Conservation (phyloP, 2,329 filamentous ascomycete species). For the Diplodia mutila region DNA sequence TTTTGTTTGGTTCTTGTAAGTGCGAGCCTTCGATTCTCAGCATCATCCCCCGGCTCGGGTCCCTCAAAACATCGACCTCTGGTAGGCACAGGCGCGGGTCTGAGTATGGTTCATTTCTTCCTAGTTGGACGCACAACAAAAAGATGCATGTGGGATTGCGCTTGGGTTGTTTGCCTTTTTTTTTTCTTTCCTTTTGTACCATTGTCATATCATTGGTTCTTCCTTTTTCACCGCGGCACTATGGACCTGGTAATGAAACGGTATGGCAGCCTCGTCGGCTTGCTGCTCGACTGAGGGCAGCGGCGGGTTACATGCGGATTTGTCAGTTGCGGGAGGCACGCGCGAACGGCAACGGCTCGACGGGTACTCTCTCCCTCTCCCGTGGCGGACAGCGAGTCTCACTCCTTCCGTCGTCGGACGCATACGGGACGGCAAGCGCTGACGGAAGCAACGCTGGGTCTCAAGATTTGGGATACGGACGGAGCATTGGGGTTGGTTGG, state of each 20-base stretch:
- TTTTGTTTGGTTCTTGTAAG: not conserved
- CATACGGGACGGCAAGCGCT: not conserved
- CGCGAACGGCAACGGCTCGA: not conserved
- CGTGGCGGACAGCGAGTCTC: not conserved
- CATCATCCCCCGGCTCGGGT: slow-evolving; percentile 11
- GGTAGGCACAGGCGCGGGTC: not conserved
- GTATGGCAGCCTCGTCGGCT: not conserved
- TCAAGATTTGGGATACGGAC: not conserved
- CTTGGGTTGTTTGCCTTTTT: slow-evolving; percentile 19
- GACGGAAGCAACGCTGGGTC: not conserved
- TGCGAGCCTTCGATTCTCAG: slow-evolving; percentile 11
- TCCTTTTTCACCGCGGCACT: not conserved
- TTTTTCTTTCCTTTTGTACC: slow-evolving; percentile 9
- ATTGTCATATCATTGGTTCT: slow-evolving; percentile 15
- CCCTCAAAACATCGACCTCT: not conserved
- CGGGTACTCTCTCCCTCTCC: not conserved
- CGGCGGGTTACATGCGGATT: slow-evolving; percentile 13
- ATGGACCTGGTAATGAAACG: slow-evolving; percentile 6
- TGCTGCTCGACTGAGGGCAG: not conserved
- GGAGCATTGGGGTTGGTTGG: not conserved
- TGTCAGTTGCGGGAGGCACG: slow-evolving; percentile 7
- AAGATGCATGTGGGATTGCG: slow-evolving; percentile 2
- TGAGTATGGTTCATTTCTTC: slow-evolving; percentile 7
- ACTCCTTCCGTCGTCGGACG: not conserved
- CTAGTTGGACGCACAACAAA: slow-evolving; percentile 5